These are phyloP conservation scores for Fusarium pseudonygamai DNA, from an alignment of 2,329 filamentous ascomycete species.

Conservation along the genomic window DNA sequence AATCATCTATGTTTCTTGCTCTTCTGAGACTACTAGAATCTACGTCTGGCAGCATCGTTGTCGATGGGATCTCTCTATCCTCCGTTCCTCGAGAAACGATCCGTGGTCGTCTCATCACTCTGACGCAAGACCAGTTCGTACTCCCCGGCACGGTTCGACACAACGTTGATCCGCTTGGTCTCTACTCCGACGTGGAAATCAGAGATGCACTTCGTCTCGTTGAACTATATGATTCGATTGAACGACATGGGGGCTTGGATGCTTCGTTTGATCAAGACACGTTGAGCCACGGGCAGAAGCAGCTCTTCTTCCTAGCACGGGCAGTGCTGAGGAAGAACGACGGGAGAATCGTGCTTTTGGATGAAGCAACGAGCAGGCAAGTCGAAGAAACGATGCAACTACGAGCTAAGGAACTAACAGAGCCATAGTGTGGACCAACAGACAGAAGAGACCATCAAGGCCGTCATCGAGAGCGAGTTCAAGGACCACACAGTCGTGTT, in stretches of 20 bases:
- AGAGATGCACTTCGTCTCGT: constrained; percentile 54
- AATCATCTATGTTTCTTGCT: constrained; percentile 58
- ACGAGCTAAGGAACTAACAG: not conserved
- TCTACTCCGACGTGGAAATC: constrained; percentile 49
- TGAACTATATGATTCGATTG: constrained; percentile 53
- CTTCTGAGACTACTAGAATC: constrained; percentile 60
- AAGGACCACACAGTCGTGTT: constrained; percentile 61
- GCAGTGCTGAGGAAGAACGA: constrained; percentile 53
- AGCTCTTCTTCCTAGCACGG: constrained; percentile 61
- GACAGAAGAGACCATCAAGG: constrained; percentile 47
- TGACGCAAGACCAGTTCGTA: constrained; percentile 62
- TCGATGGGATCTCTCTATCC: constrained; percentile 56
- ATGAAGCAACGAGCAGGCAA: constrained; percentile 53
- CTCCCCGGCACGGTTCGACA: constrained; percentile 57
- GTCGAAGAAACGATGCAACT: not conserved
- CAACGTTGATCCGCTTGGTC: constrained; percentile 56
- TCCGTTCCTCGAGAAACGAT: constrained; percentile 54
- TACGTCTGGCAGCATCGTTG: constrained; percentile 48
- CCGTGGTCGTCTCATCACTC: constrained; percentile 54
- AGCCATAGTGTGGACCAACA: constrained; percentile 45
- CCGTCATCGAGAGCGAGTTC: constrained; percentile 46
- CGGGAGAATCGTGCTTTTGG: constrained; percentile 55
- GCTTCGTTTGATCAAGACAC: constrained; percentile 46
- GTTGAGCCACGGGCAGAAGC: constrained; percentile 58
- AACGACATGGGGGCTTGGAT: constrained; percentile 51